phyloP scores from a whole-genome alignment of 2,329 filamentous ascomycete species.

The Onygena corvina region DNA sequence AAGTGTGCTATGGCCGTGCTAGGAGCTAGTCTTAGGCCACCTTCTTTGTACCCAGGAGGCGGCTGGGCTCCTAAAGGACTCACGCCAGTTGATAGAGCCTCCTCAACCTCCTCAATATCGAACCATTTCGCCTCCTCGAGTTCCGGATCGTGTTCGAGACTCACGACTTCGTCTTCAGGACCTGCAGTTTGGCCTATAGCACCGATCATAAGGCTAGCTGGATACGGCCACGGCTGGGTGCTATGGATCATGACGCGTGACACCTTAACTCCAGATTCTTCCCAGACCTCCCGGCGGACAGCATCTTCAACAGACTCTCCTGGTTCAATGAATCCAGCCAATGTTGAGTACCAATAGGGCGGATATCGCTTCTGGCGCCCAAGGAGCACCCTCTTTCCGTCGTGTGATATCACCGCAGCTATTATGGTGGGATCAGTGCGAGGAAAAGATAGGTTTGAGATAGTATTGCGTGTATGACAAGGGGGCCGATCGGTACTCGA shows the following conservation, averaged over 20 bases:
- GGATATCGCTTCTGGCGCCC: slow-evolving; percentile 80
- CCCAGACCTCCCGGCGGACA: slow-evolving; percentile 72
- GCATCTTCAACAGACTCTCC: slow-evolving; percentile 78
- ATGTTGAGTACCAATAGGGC: slow-evolving; percentile 71
- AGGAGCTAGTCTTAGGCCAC: slow-evolving; percentile 67
- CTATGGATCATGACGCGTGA: slow-evolving; percentile 71
- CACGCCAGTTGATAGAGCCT: slow-evolving; percentile 57
- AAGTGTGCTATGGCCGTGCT: slow-evolving; percentile 86
- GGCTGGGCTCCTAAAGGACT: slow-evolving; percentile 55
- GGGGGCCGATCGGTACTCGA: slow-evolving; percentile 41
- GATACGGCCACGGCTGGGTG: slow-evolving; percentile 80
- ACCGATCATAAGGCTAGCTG: slow-evolving; percentile 72
- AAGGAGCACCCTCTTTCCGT: slow-evolving; percentile 65
- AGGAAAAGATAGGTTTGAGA: slow-evolving; percentile 87
- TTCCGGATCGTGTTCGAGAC: slow-evolving; percentile 79
- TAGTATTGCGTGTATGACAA: slow-evolving; percentile 68
- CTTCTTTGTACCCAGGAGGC: slow-evolving; percentile 59
- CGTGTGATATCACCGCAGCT: slow-evolving; percentile 74
- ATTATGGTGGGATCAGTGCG: slow-evolving; percentile 92
- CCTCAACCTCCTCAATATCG: slow-evolving; percentile 62
- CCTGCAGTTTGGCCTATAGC: slow-evolving; percentile 72
- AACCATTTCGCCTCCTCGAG: slow-evolving; percentile 87
- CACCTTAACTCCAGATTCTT: slow-evolving; percentile 65
- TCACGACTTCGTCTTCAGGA: slow-evolving; percentile 66
- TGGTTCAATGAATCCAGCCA: slow-evolving; percentile 77